Base-by-base conservation (phyloP, 257 asterid species). In the Salvia miltiorrhiza region DNA sequence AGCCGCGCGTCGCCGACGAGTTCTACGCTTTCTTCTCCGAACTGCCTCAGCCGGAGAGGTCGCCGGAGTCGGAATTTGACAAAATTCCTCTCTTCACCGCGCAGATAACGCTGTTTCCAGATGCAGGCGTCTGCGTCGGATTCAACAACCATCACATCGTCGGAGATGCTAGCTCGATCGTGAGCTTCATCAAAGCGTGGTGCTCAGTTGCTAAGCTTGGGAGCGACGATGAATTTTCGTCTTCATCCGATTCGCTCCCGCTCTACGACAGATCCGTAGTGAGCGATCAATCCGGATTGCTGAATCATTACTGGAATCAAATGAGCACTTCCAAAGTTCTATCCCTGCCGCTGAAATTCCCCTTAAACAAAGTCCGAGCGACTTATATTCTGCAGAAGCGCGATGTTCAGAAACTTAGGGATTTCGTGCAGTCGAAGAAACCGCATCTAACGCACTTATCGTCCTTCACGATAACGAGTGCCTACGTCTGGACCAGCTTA, bases 151-250 rank as follows among this genome's bases (percentile, higher is more conserved):
- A 67, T 19, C 91, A 83, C 33, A 55, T 50, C 11, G 50, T 74
- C 7, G 89, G 89, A 2, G 92, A 83, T 41, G 89, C 83, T 3
- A 81, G 84, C 28, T 70, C 83, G 10, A 77, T 81, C 12, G 74
- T 74, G 8, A 44, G 80, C 14, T 83, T 83, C 49, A 71, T 79
- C 21, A 81, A 67, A 23, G 65, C 74, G 7, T 83, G 92, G 89
- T 69, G 81, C 45, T 49, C 71, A 1, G 16, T 81, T 4, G 20
- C 79, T 13, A 76, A 53, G 50, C 77, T 67, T 28, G 83, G 74
- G 2, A 54, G 52, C 20, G 72, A 55, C n/a, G 64, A 53, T 4
- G 68, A 67, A 4, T 14, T 61, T 19, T 49, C 41, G 53, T 39
- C 43, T 0, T 52, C 50, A 19, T 44, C 55, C 0, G 37, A 33